Evolutionary conservation across 768 basidiomycete species (phyloP).

Genomic region (Xerocomellus dryophilus): DNA sequence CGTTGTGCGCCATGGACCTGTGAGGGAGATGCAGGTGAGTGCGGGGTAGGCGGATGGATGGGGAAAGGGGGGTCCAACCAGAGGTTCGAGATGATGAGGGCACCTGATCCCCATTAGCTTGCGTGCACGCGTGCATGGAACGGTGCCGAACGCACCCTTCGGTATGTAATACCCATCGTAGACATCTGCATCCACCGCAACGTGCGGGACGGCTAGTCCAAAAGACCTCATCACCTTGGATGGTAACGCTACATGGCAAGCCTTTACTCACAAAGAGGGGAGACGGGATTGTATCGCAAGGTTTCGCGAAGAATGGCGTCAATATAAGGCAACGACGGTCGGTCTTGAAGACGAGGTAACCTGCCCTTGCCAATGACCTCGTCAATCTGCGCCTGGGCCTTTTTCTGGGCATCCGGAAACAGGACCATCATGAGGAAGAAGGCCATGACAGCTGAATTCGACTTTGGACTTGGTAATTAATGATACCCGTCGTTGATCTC

Average conservation of each 20-base stretch:
- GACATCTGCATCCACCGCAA: slow-evolving; percentile 36
- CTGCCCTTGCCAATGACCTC: background rate
- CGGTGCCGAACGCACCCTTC: slow-evolving; percentile 17
- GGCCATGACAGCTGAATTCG: slow-evolving; percentile 20
- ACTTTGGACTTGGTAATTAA: slow-evolving; percentile 3
- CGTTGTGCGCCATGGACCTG: slow-evolving; percentile 18
- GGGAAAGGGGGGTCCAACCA: background rate
- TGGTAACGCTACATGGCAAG: background rate
- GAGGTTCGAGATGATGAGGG: slow-evolving; percentile 10
- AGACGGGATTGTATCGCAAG: slow-evolving; percentile 1
- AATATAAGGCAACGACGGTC: slow-evolving; percentile 10
- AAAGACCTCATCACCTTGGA: background rate
- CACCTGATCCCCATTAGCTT: background rate
- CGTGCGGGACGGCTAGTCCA: slow-evolving; percentile 26
- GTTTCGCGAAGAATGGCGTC: slow-evolving; percentile 16
- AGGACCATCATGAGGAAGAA: slow-evolving; percentile 11
- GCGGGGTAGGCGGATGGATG: background rate
- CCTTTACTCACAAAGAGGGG: slow-evolving; percentile 9
- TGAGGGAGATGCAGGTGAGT: background rate
- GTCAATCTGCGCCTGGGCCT: slow-evolving; percentile 15
- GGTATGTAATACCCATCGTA: slow-evolving; percentile 51
- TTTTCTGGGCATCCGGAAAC: slow-evolving; percentile 9
- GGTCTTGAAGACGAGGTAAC: slow-evolving; percentile 9
- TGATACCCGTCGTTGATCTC: background rate
- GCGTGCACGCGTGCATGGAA: background rate